Base-by-base conservation (phyloP, 225 moss, liverwort and hornwort genomes). In the Lunularia cruciata region DNA sequence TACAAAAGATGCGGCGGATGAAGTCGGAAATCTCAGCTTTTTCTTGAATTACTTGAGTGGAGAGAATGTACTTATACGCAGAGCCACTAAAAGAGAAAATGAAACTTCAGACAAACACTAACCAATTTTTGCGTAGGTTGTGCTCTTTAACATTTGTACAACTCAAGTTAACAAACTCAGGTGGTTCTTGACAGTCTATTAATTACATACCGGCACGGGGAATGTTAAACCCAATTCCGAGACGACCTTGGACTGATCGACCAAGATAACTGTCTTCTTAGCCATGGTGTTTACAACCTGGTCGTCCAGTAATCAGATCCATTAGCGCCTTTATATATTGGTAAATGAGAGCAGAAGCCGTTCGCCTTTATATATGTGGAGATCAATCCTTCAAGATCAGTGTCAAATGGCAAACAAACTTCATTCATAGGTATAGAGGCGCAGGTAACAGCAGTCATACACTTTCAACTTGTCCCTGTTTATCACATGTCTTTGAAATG, bases 191-290 rank as follows among this genome's bases (percentile, higher is more conserved):
- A n/a, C n/a, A n/a, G n/a, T n/a, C n/a, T n/a, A n/a, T n/a, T n/a
- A 38, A 27, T 4, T 20, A 34, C 76, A 22, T 37, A 85, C 92
- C 36, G 92, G 92, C 15, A 95, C 36, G 42, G 92, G 92, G 46
- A 90, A 95, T 0, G 85, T 81, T 28, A 90, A 79, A 13, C 92
- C 95, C 53, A 95, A 75, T 8, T 88, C 79, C 55, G 90, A 83
- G n/a, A 95, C 95, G 39, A 95, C 92, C 80, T 95, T 95, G 31
- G 90, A 83, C 79, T 90, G 88, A 73, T 95, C 95, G 12, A 95
- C 75, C 64, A 95, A 72, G 25, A 95, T 90, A 3, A 95, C 83
- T 2, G 88, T 87, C 66, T 88, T 84, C 79, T 92, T 90, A 54
- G 92, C 92, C 54, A 95, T 95, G 18, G 85, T 88, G 60, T 88